These are phyloP conservation scores for Myxozyma udenii DNA, from an alignment of 805 yeast genomes.

Conservation along the genomic window DNA sequence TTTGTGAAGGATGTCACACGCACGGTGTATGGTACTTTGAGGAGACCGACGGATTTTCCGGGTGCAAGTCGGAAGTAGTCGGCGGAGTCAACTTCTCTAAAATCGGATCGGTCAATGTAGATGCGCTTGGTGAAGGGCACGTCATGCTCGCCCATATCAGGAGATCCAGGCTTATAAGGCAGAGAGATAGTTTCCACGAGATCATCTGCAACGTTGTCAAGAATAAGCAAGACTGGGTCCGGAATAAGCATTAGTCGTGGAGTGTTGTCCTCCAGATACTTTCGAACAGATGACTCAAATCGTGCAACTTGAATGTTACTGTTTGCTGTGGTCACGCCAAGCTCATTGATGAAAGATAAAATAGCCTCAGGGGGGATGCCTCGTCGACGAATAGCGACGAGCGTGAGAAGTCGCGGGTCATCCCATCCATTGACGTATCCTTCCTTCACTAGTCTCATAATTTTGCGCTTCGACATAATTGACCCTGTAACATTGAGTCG, in stretches of 20 bases:
- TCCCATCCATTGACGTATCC: conserved; percentile 92
- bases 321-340: conserved; percentile 94
- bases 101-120: conserved; percentile 86
- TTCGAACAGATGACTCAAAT: conserved; percentile 85
- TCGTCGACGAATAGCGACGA: conserved; percentile 91
- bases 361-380: conserved; percentile 99
- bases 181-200: conserved; percentile 66
- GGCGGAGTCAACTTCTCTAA: conserved; percentile 58
- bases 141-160: conserved; percentile 69
- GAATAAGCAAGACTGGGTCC: conserved; percentile 77
- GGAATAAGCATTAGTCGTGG: conserved; percentile 93
- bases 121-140: conserved; percentile 74
- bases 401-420: conserved; percentile 93
- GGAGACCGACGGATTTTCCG: conserved; percentile 88
- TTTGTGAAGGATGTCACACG: conserved; percentile 65
- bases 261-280: conserved; percentile 81
- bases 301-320: conserved; percentile 87
- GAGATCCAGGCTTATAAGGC: conserved; percentile 86
- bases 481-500: conserved; percentile 94
- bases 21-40: conserved; percentile 84
- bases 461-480: conserved; percentile 89
- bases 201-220: conserved; percentile 78
- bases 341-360: conserved; percentile 83
- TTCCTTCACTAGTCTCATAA: conserved; percentile 84
- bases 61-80: conserved; percentile 94